Evolutionary conservation across 768 basidiomycete species (phyloP).

Genomic region (Inosperma sp.): DNA sequence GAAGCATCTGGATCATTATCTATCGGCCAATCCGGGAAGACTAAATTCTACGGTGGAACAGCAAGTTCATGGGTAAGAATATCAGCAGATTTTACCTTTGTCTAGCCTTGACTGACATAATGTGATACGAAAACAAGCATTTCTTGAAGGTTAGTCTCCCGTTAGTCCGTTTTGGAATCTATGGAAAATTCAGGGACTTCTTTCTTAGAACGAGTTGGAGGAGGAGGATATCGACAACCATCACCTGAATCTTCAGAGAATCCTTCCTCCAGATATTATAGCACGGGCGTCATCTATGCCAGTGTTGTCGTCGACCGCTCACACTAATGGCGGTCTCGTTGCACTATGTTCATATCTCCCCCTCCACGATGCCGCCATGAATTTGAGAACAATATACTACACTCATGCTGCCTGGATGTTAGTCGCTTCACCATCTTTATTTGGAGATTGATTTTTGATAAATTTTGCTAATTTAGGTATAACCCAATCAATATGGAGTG

Average conservation of each 20-base stretch:
- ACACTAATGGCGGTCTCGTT: conserved; percentile 46
- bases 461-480: conserved; percentile 43
- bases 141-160: too few relatives aligned
- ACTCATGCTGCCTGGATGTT: conserved; percentile 70
- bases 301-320: conserved; percentile 41
- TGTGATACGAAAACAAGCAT: too few relatives aligned
- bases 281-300: conserved; percentile 63
- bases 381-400: conserved; percentile 57
- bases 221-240: conserved; percentile 49
- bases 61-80: conserved; percentile 70
- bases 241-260: conserved; percentile 43
- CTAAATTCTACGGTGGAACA: conserved; percentile 72
- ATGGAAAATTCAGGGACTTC: too few relatives aligned
- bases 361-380: conserved; percentile 51
- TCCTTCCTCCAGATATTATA: conserved; percentile 61
- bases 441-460: background rate
- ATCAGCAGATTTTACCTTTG: conserved; percentile 5
- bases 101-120: background rate
- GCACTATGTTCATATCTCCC: conserved; percentile 70
- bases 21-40: conserved; percentile 64
- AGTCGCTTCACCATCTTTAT: conserved; percentile 22
- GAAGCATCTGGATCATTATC: conserved; percentile 80
- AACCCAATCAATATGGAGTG: conserved; percentile 58
- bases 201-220: conserved; percentile 60
- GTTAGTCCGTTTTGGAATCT: too few relatives aligned